phyloP scores from a whole-genome alignment of 164 flowering plant genomes.

The Umbellularia californica region DNA sequence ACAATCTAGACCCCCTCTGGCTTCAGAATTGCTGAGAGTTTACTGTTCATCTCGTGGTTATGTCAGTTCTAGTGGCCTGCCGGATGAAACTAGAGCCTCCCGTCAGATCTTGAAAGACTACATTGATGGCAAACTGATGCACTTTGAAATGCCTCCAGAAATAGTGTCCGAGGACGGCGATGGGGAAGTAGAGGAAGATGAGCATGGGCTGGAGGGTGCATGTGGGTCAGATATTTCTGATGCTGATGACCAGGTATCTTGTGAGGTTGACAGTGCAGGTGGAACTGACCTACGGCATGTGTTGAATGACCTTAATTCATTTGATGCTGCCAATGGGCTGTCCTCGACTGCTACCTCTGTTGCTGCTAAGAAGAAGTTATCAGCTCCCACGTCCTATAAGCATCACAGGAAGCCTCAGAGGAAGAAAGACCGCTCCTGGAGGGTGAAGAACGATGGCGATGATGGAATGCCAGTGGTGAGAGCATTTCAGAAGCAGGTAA shows the following conservation, averaged over 20 bases:
- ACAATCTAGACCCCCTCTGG: conserved; percentile 72
- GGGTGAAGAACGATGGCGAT: conserved; percentile 54
- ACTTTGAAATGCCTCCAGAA: conserved; percentile 73
- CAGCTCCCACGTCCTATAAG: conserved; percentile 45
- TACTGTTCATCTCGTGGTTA: conserved; percentile 89
- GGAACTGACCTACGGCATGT: conserved; percentile 36
- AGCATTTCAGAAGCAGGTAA: conserved; percentile 61
- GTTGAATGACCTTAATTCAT: conserved; percentile 62
- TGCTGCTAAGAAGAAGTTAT: conserved; percentile 29
- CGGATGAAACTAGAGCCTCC: conserved; percentile 88
- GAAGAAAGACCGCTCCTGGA: conserved; percentile 85
- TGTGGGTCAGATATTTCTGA: conserved; percentile 38
- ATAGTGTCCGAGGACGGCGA: conserved; percentile 22
- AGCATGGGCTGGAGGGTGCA: conserved; percentile 6
- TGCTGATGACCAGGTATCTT: conserved; percentile 14
- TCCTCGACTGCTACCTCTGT: conserved; percentile 20
- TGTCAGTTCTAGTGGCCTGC: conserved; percentile 83
- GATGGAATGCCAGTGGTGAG: conserved; percentile 82
- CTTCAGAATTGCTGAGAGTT: conserved; percentile 67
- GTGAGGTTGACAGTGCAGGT: not conserved
- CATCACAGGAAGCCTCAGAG: conserved; percentile 84
- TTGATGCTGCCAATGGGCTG: conserved; percentile 61
- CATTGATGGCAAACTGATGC: conserved; percentile 83
- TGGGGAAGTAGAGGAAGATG: conserved; percentile 16
- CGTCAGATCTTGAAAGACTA: conserved; percentile 84